Evolutionary conservation across 495 filamentous ascomycete species (phyloP), one percentile per base, ranked within the genome.

Genomic region (Penicillium fimorum): DNA sequence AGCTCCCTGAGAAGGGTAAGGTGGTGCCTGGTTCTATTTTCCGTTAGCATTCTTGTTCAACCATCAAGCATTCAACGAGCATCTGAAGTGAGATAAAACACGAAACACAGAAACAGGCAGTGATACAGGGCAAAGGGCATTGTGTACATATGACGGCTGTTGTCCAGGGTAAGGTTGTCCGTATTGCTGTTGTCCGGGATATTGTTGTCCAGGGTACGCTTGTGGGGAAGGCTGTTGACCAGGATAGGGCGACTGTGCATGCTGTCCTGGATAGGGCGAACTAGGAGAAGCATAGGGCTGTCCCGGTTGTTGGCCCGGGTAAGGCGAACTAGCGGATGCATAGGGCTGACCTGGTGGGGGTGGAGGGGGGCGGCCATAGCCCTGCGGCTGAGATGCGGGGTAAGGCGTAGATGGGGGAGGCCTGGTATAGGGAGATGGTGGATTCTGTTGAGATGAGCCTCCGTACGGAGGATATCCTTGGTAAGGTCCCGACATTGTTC

Each of bases 401-500:
- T 63, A 64, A 4, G 65, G 60, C 6, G 64, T 64, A 61, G 30
- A 22, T 27, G 61, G 63, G 30, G 53, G 57, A 50, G 69, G 47
- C 18, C 67, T 64, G 38, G 63, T 59, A 40, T 78, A 76, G 5
- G 63, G 62, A n/a, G 49, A 64, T 35, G 60, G 70, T 18, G 70
- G 57, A 64, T 76, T 70, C 8, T 29, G 22, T 56, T 69, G 71
- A 47, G 70, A 62, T 62, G 75, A 71, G 57, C 66, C 62, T 52
- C 67, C 69, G 60, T 75, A 72, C 40, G 68, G 70, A 59, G 75
- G 68, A 63, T 70, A 70, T 41, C 67, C 71, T 53, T 61, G 67
- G 57, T 74, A 76, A 25, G 65, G 71, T 48, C 62, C 69, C 24
- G 73, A 74, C 75, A 77, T 79, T 64, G 50, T 57, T 27, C 49